Evolutionary conservation across 805 yeast species (phyloP).

Genomic region (Yamadazyma kitorensis): DNA sequence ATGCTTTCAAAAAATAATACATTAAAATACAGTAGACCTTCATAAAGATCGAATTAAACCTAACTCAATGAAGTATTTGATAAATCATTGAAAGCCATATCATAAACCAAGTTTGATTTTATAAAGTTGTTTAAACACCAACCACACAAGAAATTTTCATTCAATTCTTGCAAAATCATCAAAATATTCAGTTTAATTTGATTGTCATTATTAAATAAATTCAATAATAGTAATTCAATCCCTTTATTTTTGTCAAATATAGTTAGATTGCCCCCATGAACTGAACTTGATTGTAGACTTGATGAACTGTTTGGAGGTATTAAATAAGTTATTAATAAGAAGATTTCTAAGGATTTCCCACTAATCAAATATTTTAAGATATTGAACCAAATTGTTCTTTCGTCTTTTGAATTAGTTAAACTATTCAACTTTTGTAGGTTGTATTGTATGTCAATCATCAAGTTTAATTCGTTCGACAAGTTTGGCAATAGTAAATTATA

Average conservation of each 20-base stretch:
- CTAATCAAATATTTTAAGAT: conserved; percentile 40
- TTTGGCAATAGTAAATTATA: conserved; percentile 35
- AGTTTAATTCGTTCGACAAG: conserved; percentile 37
- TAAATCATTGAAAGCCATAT: conserved; percentile 38
- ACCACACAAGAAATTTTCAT: conserved; percentile 42
- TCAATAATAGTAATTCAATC: conserved; percentile 38
- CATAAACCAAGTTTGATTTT: conserved; percentile 36
- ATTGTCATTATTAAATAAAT: conserved; percentile 40
- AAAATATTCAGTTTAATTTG: conserved; percentile 38
- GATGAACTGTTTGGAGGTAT: conserved; percentile 41
- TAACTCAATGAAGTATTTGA: background rate
- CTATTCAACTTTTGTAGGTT: conserved; percentile 36
- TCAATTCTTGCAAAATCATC: conserved; percentile 42
- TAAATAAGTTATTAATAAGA: conserved; percentile 37
- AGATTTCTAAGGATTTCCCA: conserved; percentile 39
- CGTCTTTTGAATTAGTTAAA: conserved; percentile 18
- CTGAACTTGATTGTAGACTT: conserved; percentile 33
- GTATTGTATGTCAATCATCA: conserved; percentile 42
- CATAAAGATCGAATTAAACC: background rate
- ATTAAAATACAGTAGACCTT: conserved; percentile 6
- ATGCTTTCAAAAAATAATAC: conserved; percentile 1
- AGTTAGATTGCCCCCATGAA: conserved; percentile 39
- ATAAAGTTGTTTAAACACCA: conserved; percentile 41
- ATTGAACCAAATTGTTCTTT: conserved; percentile 38
- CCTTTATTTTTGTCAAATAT: conserved; percentile 45